Base-by-base conservation (phyloP, 345 rosid genomes). In the Bruguiera sexangula region DNA sequence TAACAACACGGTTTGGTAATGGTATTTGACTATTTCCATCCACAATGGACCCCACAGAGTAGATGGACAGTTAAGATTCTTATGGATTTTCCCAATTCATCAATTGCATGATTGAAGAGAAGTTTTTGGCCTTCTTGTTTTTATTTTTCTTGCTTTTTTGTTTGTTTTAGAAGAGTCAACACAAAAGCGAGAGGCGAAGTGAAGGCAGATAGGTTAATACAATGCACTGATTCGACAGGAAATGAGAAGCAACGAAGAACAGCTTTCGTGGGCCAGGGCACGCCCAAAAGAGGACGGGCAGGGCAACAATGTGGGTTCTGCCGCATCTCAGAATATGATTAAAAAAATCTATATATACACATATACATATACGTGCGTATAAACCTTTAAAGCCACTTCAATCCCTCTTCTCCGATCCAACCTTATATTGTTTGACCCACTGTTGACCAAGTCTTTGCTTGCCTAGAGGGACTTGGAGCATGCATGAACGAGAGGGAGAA, bases 221-320 rank as follows among this genome's bases (percentile, higher is more conserved):
- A 82, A 46, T 90, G 96, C 63, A 76, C 3, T 43, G 48, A 43
- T 69, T 79, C 82, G 74, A 39, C 54, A 64, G 48, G 75, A 79
- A 84, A 69, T 69, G 66, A 69, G 79, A 78, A 72, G 80, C 62
- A 71, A 71, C 21, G 72, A 68, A 73, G 32, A 74, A 84, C 90
- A 88, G 92, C 86, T 81, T 78, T 81, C 80, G 78, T 80, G 91
- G 95, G 77, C 78, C 88, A 86, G n/a, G 65, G 69, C 59, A 69
- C 78, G 88, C 81, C 70, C 77, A 60, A 64, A 82, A 70, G 83
- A 79, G 48, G 68, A 84, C 79, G 78, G 75, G 79, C 73, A 69
- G 63, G 75, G 81, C 70, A 66, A 34, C 8, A 34, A 61, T 72
- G 91, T 79, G 87, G 88, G 89, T 71, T 81, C 84, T 75, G 63